These are phyloP conservation scores for Suillus placidus DNA, from an alignment of 768 basidiomycete genomes.

Conservation along the genomic window DNA sequence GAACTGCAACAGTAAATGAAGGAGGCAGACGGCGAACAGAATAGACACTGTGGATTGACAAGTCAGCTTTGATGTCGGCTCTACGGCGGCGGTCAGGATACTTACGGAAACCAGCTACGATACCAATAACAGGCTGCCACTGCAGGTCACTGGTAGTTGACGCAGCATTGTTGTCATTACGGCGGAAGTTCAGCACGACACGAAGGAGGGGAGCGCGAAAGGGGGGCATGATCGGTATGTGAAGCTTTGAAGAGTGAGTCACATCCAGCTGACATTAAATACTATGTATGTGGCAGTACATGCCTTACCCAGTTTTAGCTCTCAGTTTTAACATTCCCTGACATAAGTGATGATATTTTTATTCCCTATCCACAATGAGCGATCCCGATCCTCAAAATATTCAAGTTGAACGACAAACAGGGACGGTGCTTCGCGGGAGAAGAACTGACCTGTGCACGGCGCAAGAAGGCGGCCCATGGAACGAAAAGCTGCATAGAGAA, in stretches of 20 bases:
- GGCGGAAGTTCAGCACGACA: not conserved
- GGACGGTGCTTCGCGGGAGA: not conserved
- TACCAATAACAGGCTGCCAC: slow-evolving; percentile 2
- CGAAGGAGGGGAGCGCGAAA: not conserved
- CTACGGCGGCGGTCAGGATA: not conserved
- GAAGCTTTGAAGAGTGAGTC: no score
- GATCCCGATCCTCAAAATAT: not conserved
- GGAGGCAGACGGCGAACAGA: not conserved
- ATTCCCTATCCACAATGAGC: no score
- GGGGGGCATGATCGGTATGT: not conserved
- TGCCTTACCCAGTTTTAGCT: not conserved
- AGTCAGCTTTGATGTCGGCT: not conserved
- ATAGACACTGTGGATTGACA: not conserved
- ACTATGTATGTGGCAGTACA: no score
- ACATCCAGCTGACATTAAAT: not conserved
- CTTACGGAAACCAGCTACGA: not conserved
- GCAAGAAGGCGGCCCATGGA: not conserved
- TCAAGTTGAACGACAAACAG: not conserved
- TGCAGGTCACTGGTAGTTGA: not conserved
- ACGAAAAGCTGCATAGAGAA: not conserved
- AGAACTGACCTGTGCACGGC: not conserved
- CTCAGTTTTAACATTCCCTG: not conserved
- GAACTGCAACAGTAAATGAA: not conserved
- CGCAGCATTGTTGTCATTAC: no score
- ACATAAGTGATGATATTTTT: no score